Base-by-base conservation (phyloP, 179 eudicot species). In the Heliamphora pulchella region DNA sequence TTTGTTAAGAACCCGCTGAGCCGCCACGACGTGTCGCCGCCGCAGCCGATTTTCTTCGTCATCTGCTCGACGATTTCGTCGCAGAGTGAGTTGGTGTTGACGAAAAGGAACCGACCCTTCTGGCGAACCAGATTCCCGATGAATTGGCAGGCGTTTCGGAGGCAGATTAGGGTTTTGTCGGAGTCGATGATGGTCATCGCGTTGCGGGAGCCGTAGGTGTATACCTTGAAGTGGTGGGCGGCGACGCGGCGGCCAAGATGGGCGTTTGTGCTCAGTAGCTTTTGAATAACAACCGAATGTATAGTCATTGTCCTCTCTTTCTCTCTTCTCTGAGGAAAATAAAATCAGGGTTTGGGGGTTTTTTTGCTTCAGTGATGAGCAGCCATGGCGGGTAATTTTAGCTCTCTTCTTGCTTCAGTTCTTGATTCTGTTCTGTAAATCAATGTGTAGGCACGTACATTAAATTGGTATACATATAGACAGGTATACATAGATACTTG, bases 121-220 rank as follows among this genome's bases (percentile, higher is more conserved):
- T 20, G 74, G 39, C 86, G 89, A 50, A 81, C 87, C 15, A 95
- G 87, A 61, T 86, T 79, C 62, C 85, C 83, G 65, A 95, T 89
- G 94, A 95, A 95, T n/a, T 84, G 71, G 84, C 89, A 85, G 68
- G 98, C 95, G 75, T 83, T 87, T 0, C 98, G 92, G 78, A 95
- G 91, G 62, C 91, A 88, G 8, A 95, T 90, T 22, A 95, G 91
- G 89, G 98, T 95, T 81, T 93, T 95, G 82, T 95, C 98, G 71
- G 98, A 84, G 78, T 93, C 98, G 86, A 93, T 85, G 5, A 95
- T 83, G 80, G 94, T 66, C 84, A 84, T 79, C 31, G 82, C 82
- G 77, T 95, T 95, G 6, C 98, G 91, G 51, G 77, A 4, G 73
- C 95, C 97, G 17, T 85, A 81, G 76, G 91, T 79, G 92, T 84